Percentiles rank a stretch among this genome's conserved stretches.
phyloP scores from a whole-genome alignment of 768 basidiomycete genomes.

The Antrodiella citrinella region DNA sequence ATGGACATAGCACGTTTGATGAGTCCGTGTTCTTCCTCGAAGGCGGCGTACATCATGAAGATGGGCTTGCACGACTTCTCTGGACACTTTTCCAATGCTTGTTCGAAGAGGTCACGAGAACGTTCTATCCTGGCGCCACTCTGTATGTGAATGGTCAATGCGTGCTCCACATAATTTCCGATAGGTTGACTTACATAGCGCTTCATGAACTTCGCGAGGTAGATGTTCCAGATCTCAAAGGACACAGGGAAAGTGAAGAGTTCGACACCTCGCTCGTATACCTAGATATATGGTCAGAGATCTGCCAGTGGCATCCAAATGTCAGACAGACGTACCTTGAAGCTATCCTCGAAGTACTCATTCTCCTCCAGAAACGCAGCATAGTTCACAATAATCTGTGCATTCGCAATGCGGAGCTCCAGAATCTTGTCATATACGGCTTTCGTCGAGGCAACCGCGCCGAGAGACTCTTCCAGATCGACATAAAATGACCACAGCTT shows the following conservation, averaged over 20 bases:
- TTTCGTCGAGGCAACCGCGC: slow-evolving; percentile 87
- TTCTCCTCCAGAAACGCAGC: slow-evolving; percentile 97
- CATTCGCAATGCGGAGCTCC: slow-evolving; percentile 94
- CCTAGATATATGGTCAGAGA: too few species aligned
- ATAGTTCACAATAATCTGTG: slow-evolving; percentile 95
- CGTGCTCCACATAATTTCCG: neutral
- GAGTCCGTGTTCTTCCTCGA: slow-evolving; percentile 92
- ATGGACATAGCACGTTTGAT: slow-evolving; percentile 95
- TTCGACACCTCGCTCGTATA: slow-evolving; percentile 95
- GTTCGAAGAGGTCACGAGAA: slow-evolving; percentile 95
- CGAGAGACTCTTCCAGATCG: slow-evolving; percentile 95
- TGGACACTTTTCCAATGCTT: slow-evolving; percentile 94
- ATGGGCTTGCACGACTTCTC: slow-evolving; percentile 90
- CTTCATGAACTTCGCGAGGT: slow-evolving; percentile 92
- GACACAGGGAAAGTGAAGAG: slow-evolving; percentile 97
- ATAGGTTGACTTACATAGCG: slow-evolving; percentile 70
- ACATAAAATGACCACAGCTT: slow-evolving; percentile 99
- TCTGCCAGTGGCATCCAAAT: too few species aligned
- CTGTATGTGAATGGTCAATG: slow-evolving; percentile 27
- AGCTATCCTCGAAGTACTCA: slow-evolving; percentile 96
- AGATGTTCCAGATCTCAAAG: slow-evolving; percentile 99
- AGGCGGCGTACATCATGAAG: slow-evolving; percentile 91
- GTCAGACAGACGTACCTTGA: slow-evolving; percentile 66
- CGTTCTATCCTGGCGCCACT: slow-evolving; percentile 92
- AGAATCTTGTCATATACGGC: slow-evolving; percentile 93